phyloP scores from a whole-genome alignment of 148 eudicot genomes.

The Persicaria tinctoria region DNA sequence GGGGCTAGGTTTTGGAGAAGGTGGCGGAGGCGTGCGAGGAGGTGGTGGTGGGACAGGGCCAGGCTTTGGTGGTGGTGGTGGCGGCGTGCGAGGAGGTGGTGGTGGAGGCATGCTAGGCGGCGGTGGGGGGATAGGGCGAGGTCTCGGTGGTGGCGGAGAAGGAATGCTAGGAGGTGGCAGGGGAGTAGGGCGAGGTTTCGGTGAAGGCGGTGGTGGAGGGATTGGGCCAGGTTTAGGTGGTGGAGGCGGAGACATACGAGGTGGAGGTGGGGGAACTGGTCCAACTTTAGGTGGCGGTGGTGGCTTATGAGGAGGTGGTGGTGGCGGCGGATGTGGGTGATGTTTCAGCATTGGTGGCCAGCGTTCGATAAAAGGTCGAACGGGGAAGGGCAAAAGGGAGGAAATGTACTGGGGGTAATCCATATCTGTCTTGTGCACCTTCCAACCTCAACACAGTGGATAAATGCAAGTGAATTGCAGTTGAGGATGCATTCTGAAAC shows the following conservation, averaged over 20 bases:
- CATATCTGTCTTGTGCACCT: constrained; percentile 1
- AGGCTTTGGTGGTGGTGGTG: neutral
- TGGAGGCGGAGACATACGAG: neutral
- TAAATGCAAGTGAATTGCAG: constrained; percentile 8
- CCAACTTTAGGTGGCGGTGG: neutral
- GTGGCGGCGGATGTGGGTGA: neutral
- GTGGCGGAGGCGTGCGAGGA: neutral
- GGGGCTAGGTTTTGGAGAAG: neutral
- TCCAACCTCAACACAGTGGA: neutral
- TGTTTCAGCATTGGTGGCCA: neutral
- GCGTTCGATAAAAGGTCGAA: neutral
- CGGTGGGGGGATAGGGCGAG: neutral
- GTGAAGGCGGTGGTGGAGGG: neutral
- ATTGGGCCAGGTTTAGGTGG: neutral
- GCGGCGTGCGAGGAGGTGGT: neutral
- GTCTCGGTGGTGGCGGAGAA: neutral
- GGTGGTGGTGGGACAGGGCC: neutral
- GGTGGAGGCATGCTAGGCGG: neutral
- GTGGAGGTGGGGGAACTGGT: neutral
- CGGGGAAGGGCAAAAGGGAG: constrained; percentile 4
- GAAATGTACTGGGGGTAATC: constrained; percentile 4
- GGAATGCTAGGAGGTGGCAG: neutral
- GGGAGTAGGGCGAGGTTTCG: neutral
- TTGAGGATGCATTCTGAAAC: neutral
- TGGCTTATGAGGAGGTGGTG: neutral